These are phyloP conservation scores for Penicillium paxilli DNA, from an alignment of 495 filamentous ascomycete species.

Conservation along the genomic window DNA sequence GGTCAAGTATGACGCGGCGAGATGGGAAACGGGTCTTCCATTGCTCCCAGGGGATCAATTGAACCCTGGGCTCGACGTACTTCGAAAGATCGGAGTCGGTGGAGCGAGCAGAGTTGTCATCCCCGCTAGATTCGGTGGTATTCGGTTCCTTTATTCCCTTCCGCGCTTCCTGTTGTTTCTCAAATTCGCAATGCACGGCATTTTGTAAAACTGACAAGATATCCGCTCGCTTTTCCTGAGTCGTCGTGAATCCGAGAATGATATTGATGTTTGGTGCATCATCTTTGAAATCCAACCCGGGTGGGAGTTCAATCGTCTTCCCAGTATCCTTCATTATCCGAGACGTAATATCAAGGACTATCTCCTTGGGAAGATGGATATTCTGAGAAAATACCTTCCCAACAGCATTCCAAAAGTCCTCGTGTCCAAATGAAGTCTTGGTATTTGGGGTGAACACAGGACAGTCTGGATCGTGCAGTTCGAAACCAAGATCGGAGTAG, in stretches of 20 bases:
- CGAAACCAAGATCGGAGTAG: constrained; percentile 3
- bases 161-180: background rate
- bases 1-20: constrained; percentile 2
- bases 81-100: background rate
- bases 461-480: constrained; percentile 13
- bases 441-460: background rate
- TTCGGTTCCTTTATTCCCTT: too few relatives aligned
- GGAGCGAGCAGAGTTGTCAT: background rate
- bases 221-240: background rate
- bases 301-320: background rate
- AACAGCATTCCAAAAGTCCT: background rate
- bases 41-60: constrained; percentile 11
- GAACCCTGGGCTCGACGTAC: background rate
- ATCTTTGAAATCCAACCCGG: background rate
- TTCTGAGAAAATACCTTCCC: background rate
- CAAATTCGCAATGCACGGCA: background rate
- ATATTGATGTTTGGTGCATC: background rate
- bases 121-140: too few relatives aligned
- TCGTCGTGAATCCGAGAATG: constrained; percentile 3
- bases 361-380: background rate
- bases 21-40: background rate
- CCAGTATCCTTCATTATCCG: background rate
- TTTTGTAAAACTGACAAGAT: background rate
- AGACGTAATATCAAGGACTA: background rate
- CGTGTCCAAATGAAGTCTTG: background rate